Base-by-base conservation (phyloP, 345 rosid species). In the Cardamine occulta region DNA sequence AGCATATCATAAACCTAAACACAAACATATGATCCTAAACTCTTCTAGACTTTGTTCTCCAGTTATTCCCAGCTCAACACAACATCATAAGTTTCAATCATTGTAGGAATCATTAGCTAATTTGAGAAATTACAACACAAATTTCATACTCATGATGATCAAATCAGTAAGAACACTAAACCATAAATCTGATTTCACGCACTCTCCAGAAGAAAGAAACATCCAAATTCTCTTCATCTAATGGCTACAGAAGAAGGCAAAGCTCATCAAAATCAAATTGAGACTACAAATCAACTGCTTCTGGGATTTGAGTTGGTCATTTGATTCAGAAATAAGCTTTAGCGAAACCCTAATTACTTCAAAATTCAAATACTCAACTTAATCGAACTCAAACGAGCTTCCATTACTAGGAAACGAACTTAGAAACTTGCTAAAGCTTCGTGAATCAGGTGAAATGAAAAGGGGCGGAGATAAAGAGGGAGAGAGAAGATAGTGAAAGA, bases 391-490 rank as follows among this genome's bases (percentile, higher is more conserved):
- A 0, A 18, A 18, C 13, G 34, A 45, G 74, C 48, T 58, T 19
- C 48, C 7, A 59, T 70, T 59, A 70, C 15, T 10, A 59, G n/a
- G 11, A 32, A 70, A 70, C 15, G 23, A 59, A n/a, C 66, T 59
- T 34, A 32, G 17, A 45, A 58, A 48, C 15, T 32, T 13, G 34
- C 4, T 8, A 8, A 29, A 31, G 6, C 32, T 45, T 39, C 3
- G 54, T 23, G 34, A 40, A 23, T 13, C 7, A 62, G 19, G 51
- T 21, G 40, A 44, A 31, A 58, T 40, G 65, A 58, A 32, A 58
- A 47, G 47, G 19, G 67, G 45, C 49, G 75, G 52, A 42, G 73
- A 66, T 19, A 45, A 14, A 55, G 73, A 66, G 15, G 11, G 10
- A 37, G 17, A n/a, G 37, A 44, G 26, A 68, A 26, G 28, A 40